Evolutionary conservation across 495 filamentous ascomycete species (phyloP).

Genomic region (Lindgomyces ingoldianus): DNA sequence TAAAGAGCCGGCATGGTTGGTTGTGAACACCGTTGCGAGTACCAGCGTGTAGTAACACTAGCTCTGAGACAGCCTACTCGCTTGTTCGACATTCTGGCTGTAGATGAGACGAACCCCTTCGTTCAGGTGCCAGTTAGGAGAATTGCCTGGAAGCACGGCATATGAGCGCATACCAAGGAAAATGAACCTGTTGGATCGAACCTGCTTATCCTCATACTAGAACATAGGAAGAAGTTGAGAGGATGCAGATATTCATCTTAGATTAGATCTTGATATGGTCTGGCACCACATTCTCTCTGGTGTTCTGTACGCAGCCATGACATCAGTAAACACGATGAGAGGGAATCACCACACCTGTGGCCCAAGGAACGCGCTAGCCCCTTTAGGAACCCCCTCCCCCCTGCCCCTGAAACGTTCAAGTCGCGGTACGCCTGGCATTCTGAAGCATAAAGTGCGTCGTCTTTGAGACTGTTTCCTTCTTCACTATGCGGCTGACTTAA

Average conservation of each 20-base stretch:
- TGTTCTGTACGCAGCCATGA: background rate
- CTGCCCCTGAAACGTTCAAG: background rate
- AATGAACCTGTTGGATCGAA: background rate
- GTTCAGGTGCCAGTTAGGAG: background rate
- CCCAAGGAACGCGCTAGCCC: background rate
- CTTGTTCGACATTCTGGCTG: slow-evolving; percentile 32
- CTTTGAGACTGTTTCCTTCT: background rate
- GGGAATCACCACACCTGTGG: background rate
- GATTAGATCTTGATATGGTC: too few species aligned
- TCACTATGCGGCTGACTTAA: background rate
- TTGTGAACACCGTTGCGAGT: too few species aligned
- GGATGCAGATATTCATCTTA: too few species aligned
- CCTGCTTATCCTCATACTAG: background rate
- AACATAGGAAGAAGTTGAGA: too few species aligned
- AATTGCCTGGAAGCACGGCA: background rate
- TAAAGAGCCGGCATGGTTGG: too few species aligned
- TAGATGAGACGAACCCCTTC: slow-evolving; percentile 17
- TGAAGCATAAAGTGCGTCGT: slow-evolving; percentile 10
- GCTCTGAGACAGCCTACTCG: slow-evolving; percentile 24
- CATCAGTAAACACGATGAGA: background rate
- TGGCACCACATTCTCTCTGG: too few species aligned
- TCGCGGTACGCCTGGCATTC: background rate
- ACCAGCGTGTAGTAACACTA: too few species aligned
- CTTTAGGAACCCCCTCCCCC: background rate
- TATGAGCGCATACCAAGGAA: background rate